Evolutionary conservation across 495 filamentous ascomycete species (phyloP), one percentile per base, ranked within the genome.

Genomic region (Choiromyces venosus): DNA sequence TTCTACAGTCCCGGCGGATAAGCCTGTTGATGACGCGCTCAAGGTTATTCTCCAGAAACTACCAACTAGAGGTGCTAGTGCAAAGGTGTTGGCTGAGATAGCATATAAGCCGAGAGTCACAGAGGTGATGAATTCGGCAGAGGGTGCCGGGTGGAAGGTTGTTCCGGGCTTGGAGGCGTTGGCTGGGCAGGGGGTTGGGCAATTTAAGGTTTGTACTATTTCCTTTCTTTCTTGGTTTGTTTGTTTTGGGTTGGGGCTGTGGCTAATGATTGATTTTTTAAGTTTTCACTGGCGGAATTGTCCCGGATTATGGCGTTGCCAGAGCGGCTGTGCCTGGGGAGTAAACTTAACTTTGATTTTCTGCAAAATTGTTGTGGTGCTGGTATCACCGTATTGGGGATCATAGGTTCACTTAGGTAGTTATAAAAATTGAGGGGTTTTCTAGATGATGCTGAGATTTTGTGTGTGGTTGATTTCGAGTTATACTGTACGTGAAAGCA

Each of bases 161-260:
- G 90, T 98, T 74, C 89, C 92, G 8, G 95, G 95, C 2, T 82
- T 97, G 71, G 95, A 99, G 84, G 93, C 93, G 61, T 84, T 99
- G 76, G 90, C 92, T 76, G 93, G 91, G 35, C 95, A 99, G 65
- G 79, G 79, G 52, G 78, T 78, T 9, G 73, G 68, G 39, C 79
- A 81, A 44, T 80, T 80, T 76, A 78, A 81, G 78, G 70, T 77
- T 67, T 65, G 56, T 38, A 67, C n/a, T n/a, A n/a, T n/a, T 18
- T 25, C 42, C n/a, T 35, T 40, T n/a, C 10, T 25, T 25, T 37
- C n/a, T n/a, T n/a, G n/a, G n/a, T n/a, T n/a, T n/a, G n/a, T n/a
- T n/a, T n/a, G n/a, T n/a, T n/a, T n/a, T n/a, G n/a, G 4, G 0
- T n/a, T 65, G 19, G 73, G 37, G 42, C 37, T 44, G 65, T 6